Evolutionary conservation across 768 basidiomycete species (phyloP), one percentile per base, ranked within the genome.

Genomic region (Roridomyces roridus): DNA sequence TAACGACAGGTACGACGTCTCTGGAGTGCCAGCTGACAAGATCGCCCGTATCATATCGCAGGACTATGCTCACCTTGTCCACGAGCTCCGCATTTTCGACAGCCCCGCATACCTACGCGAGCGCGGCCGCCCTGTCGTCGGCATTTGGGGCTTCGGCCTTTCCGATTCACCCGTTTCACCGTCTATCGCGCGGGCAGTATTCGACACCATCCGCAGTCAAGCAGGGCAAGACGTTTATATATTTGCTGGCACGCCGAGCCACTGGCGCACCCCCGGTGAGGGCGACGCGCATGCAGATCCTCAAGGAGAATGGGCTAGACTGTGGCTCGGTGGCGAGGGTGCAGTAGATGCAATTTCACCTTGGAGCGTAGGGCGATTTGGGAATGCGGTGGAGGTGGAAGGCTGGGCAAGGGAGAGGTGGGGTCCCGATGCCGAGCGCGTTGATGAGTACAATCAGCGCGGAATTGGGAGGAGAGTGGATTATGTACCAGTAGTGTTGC

Each of bases 401-500:
- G 57, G 69, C 6, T 92, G 87, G 69, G 83, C 84, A 8, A 78
- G 83, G 63, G 77, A 78, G 10, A 85, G 81, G 44, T 84, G 91
- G 70, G 85, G 81, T 47, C 80, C 73, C 0, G 92, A 94, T 68
- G 71, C 85, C 2, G 84, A 85, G 36, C 69, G 85, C 24, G 75
- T 94, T 40, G 81, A 72, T 64, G 72, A 72, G 51, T 75, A 81
- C 20, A 80, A 77, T 58, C 77, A 81, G 37, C 72, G 28, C 2
- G 37, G 71, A 5, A 49, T 50, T 36, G 71, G 66, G 51, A 78
- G 78, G 63, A 86, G 81, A 66, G 77, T 92, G 20, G 89, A 91
- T 68, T 94, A 92, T 68, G 81, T 93, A n/a, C 92, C 92, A 2
- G 89, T 92, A 9, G 83, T 93, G 5, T 80, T 89, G 52, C 92